Evolutionary conservation across 2,329 filamentous ascomycete genomes (phyloP), one percentile per base, ranked within the genome.

Genomic region (Talaromyces amestolkiae): DNA sequence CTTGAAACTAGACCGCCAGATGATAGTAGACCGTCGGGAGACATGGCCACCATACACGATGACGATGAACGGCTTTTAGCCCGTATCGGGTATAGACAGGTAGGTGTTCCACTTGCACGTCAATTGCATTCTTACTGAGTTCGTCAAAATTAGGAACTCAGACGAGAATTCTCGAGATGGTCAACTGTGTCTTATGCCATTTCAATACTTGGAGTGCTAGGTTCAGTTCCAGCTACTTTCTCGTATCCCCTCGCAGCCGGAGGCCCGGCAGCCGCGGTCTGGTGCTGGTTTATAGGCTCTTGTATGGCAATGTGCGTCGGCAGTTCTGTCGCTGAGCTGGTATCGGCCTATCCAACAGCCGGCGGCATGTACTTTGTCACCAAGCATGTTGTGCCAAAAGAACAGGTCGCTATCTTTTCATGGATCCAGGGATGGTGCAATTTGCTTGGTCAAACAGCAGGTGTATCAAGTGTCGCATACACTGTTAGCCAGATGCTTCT

Each of bases 341-440:
- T 89, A 33, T 89, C 86, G 8, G 87, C 86, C 37, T 89, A 89
- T 75, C 87, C 87, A 39, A 89, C 87, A 1, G 86, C 86, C 2
- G 87, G 87, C 22, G 87, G 87, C 2, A 89, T 89, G 86, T 89
- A 89, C 74, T 89, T 88, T 72, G 86, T 88, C 39, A 87, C 86
- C 10, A 89, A 89, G 70, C 84, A 87, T 71, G 86, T 89, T 39
- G 86, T 89, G 1, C 86, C 86, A 9, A 77, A 80, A 17, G 81
- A 86, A 64, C 83, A 87, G 71, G 85, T 88, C 35, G 84, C 87
- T 1, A 82, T 87, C 13, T 88, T 86, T 80, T 83, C 86, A 0
- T 89, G 87, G 87, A 79, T 88, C 51, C 86, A 88, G 64, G 87
- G 87, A n/a, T 89, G 86, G 87, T 87, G 85, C 71, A 89, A 89